phyloP scores from a whole-genome alignment of 306 rosid genomes.

The Sphenostylis stenocarpa region DNA sequence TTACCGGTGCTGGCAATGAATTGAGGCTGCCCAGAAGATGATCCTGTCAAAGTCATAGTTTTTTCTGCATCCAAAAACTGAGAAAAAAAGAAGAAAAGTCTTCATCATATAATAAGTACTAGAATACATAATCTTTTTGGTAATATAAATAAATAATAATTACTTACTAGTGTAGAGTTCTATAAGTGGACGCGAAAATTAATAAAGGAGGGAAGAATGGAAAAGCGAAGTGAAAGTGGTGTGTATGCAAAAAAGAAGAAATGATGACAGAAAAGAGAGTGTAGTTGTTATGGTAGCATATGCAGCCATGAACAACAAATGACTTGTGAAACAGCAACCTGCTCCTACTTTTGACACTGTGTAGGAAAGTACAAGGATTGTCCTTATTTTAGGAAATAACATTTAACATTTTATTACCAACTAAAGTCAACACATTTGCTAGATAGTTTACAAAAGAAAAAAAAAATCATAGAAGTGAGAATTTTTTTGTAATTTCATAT shows the following conservation, averaged over 20 bases:
- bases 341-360: no score
- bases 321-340: no score
- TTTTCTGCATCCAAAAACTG: slow-evolving; percentile 19
- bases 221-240: neutral
- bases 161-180: neutral
- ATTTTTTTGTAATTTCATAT: neutral
- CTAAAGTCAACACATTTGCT: no score
- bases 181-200: neutral
- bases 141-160: no score
- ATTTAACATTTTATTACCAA: no score
- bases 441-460: neutral
- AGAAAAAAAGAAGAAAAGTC: neutral
- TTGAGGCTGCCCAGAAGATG: slow-evolving; percentile 60
- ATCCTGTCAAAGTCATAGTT: slow-evolving; percentile 48
- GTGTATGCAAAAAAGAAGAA: no score
- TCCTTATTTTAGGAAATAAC: no score
- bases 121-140: neutral
- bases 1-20: slow-evolving; percentile 67
- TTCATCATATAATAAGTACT: neutral
- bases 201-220: neutral
- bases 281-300: neutral
- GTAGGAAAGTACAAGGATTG: no score
- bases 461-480: neutral
- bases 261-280: neutral
- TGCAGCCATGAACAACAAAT: no score